Conservation (phyloP, 1,284 basidiomycete genomes). For the Trametes hirsuta region DNA sequence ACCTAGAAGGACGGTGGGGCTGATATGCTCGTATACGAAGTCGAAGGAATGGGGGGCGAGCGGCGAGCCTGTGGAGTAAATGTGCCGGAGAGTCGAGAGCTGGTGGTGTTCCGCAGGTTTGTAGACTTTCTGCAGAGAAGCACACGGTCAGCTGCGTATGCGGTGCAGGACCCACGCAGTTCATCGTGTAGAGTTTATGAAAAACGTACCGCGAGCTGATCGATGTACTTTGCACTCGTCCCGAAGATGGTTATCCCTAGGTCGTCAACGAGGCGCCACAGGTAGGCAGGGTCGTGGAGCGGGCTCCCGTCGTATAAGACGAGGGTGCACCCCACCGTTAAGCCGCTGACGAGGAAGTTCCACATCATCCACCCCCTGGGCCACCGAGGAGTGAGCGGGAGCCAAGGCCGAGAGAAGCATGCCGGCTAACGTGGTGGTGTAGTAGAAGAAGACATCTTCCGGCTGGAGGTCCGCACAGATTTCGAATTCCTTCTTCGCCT, state of each 20-base stretch:
- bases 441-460: constrained; percentile 85
- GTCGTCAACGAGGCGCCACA: constrained; percentile 78
- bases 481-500: constrained; percentile 80
- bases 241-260: constrained; percentile 83
- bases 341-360: constrained; percentile 77
- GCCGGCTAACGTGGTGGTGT: constrained; percentile 77
- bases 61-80: constrained; percentile 87
- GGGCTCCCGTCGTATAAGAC: constrained; percentile 88
- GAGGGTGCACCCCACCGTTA: constrained; percentile 73
- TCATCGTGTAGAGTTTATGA: constrained; percentile 7
- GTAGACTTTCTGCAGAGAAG: constrained; percentile 57
- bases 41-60: constrained; percentile 78
- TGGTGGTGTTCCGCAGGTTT: constrained; percentile 67
- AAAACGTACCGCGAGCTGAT: constrained; percentile 65
- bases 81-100: constrained; percentile 66
- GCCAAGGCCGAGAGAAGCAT: not conserved
- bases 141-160: constrained; percentile 12
- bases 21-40: constrained; percentile 77
- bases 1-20: constrained; percentile 68
- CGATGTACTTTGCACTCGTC: constrained; percentile 82
- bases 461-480: constrained; percentile 76
- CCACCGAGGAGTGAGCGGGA: constrained; percentile 7
- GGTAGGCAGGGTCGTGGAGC: constrained; percentile 65
- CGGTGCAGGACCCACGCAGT: constrained; percentile 20
- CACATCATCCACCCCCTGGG: constrained; percentile 86